Evolutionary conservation across 2,329 filamentous ascomycete genomes (phyloP).

Genomic region (Phyllosticta paracitricarpa): DNA sequence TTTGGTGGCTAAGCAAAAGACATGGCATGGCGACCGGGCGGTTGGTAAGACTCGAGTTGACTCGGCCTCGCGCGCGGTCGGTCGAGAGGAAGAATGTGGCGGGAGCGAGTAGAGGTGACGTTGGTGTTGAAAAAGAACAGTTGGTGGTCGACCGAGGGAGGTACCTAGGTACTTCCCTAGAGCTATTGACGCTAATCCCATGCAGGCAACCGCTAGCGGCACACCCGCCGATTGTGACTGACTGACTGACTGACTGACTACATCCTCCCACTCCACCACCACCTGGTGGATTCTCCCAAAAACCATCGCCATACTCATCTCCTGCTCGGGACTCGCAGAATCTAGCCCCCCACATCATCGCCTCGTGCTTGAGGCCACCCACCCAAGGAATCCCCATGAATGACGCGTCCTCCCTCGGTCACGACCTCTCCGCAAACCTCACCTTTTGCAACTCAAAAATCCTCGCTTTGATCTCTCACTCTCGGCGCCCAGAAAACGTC

Average conservation of each 20-base stretch:
- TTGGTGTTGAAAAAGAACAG: background rate
- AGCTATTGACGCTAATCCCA: background rate
- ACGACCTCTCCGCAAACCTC: background rate
- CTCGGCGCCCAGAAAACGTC: background rate
- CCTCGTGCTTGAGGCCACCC: background rate
- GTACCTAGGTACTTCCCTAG: too few relatives aligned
- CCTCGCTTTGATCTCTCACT: background rate
- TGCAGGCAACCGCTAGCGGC: background rate
- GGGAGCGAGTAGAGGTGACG: background rate
- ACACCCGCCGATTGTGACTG: background rate
- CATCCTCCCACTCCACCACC: background rate
- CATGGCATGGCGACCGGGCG: background rate
- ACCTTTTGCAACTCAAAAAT: background rate
- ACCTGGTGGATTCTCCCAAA: background rate
- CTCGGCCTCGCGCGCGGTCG: background rate
- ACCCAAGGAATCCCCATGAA: background rate
- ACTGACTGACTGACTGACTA: too few relatives aligned
- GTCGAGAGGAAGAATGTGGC: background rate
- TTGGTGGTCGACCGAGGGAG: too few relatives aligned
- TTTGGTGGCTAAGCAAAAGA: background rate
- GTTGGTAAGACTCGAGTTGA: background rate
- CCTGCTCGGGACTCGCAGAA: background rate
- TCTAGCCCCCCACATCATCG: background rate
- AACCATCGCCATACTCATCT: background rate
- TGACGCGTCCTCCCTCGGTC: background rate